Conservation (phyloP, 2,329 filamentous ascomycete genomes). For the Diaporthe amygdali region DNA sequence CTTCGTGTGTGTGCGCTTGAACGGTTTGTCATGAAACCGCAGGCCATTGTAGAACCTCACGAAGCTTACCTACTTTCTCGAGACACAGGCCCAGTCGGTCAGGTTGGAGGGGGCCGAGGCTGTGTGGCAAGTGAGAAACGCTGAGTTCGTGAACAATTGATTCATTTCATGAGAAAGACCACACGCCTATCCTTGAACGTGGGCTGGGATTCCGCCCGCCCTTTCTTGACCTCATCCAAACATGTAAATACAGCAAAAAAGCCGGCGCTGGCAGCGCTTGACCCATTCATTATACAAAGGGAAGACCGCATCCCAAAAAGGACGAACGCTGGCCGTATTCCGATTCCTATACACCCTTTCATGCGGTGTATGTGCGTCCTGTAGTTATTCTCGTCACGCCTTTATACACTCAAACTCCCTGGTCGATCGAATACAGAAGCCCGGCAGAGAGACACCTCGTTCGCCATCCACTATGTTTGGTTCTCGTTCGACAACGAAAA, state of each 20-base stretch:
- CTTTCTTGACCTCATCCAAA: neutral
- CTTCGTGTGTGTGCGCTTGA: neutral
- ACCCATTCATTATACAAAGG: slow-evolving; percentile 10
- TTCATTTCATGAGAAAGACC: neutral
- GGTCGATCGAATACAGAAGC: neutral
- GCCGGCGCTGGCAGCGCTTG: neutral
- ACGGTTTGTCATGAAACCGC: neutral
- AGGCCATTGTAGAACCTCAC: neutral
- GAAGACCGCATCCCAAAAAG: neutral
- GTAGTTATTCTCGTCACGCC: neutral
- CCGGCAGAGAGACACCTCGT: neutral
- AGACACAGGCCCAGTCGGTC: too few relatives aligned
- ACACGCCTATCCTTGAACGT: neutral
- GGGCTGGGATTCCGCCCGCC: neutral
- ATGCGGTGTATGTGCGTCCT: neutral
- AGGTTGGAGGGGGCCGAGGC: too few relatives aligned
- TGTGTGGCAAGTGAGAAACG: too few relatives aligned
- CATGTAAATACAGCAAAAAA: neutral
- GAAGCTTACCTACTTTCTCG: neutral
- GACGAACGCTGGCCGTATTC: neutral
- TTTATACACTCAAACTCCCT: neutral
- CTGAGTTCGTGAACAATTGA: neutral
- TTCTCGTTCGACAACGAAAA: neutral
- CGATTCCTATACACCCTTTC: neutral
- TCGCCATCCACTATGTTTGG: neutral